Base-by-base conservation (phyloP, 495 filamentous ascomycete species). In the Chaetomium tenue region DNA sequence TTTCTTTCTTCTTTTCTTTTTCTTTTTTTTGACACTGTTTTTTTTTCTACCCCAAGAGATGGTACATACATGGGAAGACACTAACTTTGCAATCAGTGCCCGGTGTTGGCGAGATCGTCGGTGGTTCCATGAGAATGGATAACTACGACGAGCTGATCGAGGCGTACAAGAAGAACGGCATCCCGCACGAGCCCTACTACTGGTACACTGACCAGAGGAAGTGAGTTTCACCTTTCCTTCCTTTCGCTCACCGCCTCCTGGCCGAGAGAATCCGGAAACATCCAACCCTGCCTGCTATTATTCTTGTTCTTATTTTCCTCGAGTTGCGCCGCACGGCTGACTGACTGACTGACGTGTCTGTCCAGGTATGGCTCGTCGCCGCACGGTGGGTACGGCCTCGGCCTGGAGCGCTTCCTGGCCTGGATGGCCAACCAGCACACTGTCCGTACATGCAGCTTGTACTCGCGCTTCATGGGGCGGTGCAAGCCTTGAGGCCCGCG, bases 181-280 rank as follows among this genome's bases (percentile, higher is more conserved):
- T 98, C 72, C 86, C 88, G 57, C 86, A 90, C 30, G 86, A 86
- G 73, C 88, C 90, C 16, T 98, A 98, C 78, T 98, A 96, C 84
- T 98, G 94, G 94, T 99, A 97, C 81, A 97, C 92, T 12, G 94
- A 98, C 78, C 92, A 96, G 86, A 83, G 94, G 70, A 97, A 96
- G 91, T 95, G 78, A 84, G 91, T 90, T 51, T 26, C 37, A 46
- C 26, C 53, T 52, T 46, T 42, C n/a, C 6, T 30, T 30, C 3
- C 11, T 20, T 33, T 20, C 50, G 20, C 9, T 33, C 30, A 44
- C 26, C 33, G 33, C 33, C 9, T 7, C 33, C 33, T 37, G 33
- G 5, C 33, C 8, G 11, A 8, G 33, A 8, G 9, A 37, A 37
- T 37, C 33, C 33, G 33, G 11, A 37, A 37, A 37, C 11, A 37